These are phyloP conservation scores for Penicillium desertorum DNA, from an alignment of 495 filamentous ascomycete species.

Conservation along the genomic window DNA sequence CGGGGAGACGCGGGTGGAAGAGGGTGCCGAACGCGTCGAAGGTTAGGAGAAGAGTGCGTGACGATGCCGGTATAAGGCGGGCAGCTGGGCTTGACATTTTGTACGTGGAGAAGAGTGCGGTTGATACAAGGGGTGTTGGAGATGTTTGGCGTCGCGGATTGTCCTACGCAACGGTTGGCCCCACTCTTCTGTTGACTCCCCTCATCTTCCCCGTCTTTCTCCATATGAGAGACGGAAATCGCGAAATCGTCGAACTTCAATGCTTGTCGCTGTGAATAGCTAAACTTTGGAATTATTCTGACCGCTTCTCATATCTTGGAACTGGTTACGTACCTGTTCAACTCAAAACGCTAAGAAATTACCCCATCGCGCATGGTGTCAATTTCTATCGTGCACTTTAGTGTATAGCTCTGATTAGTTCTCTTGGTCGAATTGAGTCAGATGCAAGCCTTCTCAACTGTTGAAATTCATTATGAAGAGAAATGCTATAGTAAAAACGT, in stretches of 20 bases:
- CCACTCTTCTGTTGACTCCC: conserved; percentile 3
- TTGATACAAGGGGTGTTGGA: background rate
- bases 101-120: background rate
- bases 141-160: background rate
- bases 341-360: background rate
- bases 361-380: background rate
- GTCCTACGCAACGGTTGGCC: background rate
- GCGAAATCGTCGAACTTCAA: background rate
- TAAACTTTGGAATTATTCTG: background rate
- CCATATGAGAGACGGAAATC: background rate
- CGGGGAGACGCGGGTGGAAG: conserved; percentile 59
- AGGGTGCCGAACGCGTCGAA: conserved; percentile 80
- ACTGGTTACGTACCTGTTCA: background rate
- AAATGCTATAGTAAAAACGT: background rate
- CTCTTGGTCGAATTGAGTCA: background rate
- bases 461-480: background rate
- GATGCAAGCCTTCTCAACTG: background rate
- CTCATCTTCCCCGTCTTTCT: background rate
- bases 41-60: conserved; percentile 58
- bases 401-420: background rate
- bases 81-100: background rate
- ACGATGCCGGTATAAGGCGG: background rate
- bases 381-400: background rate
- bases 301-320: background rate
- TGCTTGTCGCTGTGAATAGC: background rate